Base-by-base conservation (phyloP, 2,329 filamentous ascomycete species). In the Amauroascus niger region DNA sequence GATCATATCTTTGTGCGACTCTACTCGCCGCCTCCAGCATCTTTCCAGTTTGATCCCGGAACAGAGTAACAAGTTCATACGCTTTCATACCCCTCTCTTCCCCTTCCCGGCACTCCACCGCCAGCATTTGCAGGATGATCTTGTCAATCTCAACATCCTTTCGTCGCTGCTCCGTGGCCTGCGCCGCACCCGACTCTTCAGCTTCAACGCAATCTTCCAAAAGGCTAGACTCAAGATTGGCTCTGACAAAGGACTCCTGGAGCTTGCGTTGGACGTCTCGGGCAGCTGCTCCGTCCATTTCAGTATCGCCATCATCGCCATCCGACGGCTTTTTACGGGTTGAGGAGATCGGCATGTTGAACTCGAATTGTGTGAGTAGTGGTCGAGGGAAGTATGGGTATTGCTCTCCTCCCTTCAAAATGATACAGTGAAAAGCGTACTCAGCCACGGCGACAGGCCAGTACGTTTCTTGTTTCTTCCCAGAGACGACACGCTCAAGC, bases 341-440 rank as follows among this genome's bases (percentile, higher is more conserved):
- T 1, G 80, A 80, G 2, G 81, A 80, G 32, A 96, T 74, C 0
- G 94, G 93, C 16, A 98, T 80, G 41, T 84, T 82, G 67, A 98
- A 95, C 47, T 89, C 87, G 65, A 98, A 98, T 67, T 98, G 93
- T 40, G 85, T 90, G 33, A 98, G 83, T 35, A 96, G 75, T 1
- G 88, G 90, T 8, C 87, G 83, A 9, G 88, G 93, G 72, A 91
- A 97, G 73, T 93, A 96, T 0, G 91, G 90, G 65, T 96, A 88
- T 65, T 85, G 81, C 66, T 98, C 93, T 33, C 86, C 87, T 58
- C 93, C 93, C 72, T 98, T 98, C 65, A 98, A 83, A 63, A 98
- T 97, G 71, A 98, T 96, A 73, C 94, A 98, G 76, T 97, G 91
- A 70, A 98, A 98, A 64, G 86, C 91, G 64, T 86, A 79, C 62